Base-by-base conservation (phyloP, 2,329 filamentous ascomycete genomes). In the Periglandula ipomoeae region DNA sequence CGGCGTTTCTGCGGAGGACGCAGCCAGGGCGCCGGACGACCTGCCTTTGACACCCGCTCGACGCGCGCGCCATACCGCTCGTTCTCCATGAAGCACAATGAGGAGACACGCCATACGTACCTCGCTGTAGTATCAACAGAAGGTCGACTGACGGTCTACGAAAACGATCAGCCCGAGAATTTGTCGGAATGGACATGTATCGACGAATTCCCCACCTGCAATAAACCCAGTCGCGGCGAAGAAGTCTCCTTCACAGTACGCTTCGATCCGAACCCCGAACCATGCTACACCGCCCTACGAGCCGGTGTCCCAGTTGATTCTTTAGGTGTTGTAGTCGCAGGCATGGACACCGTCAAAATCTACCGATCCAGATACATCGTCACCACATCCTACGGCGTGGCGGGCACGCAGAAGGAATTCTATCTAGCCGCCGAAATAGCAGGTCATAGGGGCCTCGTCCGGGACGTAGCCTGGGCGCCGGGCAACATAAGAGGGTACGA, bases 401-500 rank as follows among this genome's bases (percentile, higher is more conserved):
- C 67, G 15, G 71, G 65, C 70, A 82, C 69, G 69, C 80, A 62
- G 71, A 86, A 87, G 52, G 85, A 88, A 51, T 94, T 97, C 61
- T 95, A 95, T 63, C 79, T 87, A 7, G 89, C 89, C 0, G 82
- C 84, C 19, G 85, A 89, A 60, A 71, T 97, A 15, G 73, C 74
- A 26, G 82, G 82, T 2, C 87, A 95, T 58, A 75, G 79, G 7
- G 82, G 84, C 1, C 74, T 97, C 35, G 86, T 96, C 6, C 78
- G 91, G 43, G 90, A 96, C 63, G 79, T 96, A 1, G 84, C 88
- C 2, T 98, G 93, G 93, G 89, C 91, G 1, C 86, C 89, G 43
- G 91, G 89, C 11, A 94, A 89, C 55, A 89, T 94, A 58, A 75
- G 90, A 35, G 91, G 91, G 1, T 91, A 88, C 63, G 93, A 98